These are phyloP conservation scores for Vanderwaltozyma polyspora DNA, from an alignment of 805 yeast genomes.

Conservation along the genomic window DNA sequence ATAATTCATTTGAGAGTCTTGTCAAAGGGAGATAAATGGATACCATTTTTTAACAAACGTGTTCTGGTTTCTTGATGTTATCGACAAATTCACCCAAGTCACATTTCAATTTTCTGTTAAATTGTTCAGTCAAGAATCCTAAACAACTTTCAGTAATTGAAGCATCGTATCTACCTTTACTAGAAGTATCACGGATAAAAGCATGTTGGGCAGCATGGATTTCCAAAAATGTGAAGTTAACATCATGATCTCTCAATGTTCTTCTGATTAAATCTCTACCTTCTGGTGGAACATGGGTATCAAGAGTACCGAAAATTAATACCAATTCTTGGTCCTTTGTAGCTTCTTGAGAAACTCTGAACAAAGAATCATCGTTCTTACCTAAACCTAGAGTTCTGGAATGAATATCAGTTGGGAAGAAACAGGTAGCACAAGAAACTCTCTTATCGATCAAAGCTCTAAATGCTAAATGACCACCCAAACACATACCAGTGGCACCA, in stretches of 20 bases:
- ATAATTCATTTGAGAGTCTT: no score
- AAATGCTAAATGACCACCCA: conserved; percentile 75
- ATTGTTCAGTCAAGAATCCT: conserved; percentile 58
- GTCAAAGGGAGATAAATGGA: neutral
- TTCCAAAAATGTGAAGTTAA: conserved; percentile 61
- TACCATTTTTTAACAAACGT: conserved; percentile 43
- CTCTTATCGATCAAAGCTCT: conserved; percentile 51
- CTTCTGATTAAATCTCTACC: conserved; percentile 65
- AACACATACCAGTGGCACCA: conserved; percentile 82
- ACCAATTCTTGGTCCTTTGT: conserved; percentile 46
- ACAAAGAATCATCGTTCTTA: conserved; percentile 52
- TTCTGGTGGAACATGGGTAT: conserved; percentile 67
- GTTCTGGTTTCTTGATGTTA: conserved; percentile 38
- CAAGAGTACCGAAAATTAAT: conserved; percentile 67
- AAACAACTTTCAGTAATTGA: conserved; percentile 58
- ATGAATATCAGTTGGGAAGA: conserved; percentile 76
- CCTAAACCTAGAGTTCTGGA: conserved; percentile 55
- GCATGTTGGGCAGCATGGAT: conserved; percentile 77
- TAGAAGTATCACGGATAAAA: conserved; percentile 64
- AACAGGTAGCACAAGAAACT: conserved; percentile 58
- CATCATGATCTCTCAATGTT: conserved; percentile 45
- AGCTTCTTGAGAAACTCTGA: conserved; percentile 39
- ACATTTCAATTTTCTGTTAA: conserved; percentile 52
- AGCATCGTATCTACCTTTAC: conserved; percentile 77
- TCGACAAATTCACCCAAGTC: conserved; percentile 59